Percentiles rank a stretch among this genome's conserved stretches.
Conservation (phyloP, 768 basidiomycete species). For the Neoboletus brunneissimus region DNA sequence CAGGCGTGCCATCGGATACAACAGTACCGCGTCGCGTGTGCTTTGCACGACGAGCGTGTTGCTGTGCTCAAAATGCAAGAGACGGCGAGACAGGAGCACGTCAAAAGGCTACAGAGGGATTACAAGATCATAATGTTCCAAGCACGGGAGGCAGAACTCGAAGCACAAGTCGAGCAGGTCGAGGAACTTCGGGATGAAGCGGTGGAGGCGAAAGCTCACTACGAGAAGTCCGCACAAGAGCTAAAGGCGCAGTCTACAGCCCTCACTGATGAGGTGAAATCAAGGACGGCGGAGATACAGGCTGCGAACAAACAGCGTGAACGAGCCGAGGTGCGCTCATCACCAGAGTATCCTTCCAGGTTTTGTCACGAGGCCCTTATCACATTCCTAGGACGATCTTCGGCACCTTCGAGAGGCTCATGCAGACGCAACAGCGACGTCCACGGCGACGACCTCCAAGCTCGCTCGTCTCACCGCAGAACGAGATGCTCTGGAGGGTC, state of each 20-base stretch:
- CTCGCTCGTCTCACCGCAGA: constrained; percentile 58
- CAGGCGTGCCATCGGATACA: constrained; percentile 62
- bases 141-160: constrained; percentile 57
- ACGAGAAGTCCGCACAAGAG: constrained; percentile 29
- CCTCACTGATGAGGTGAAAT: constrained; percentile 38
- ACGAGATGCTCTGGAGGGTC: constrained; percentile 53
- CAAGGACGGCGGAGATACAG: constrained; percentile 39
- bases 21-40: constrained; percentile 54
- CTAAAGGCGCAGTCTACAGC: constrained; percentile 32
- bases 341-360: not conserved
- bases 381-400: constrained; percentile 35
- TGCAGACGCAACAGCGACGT: constrained; percentile 46
- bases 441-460: constrained; percentile 46
- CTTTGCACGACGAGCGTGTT: constrained; percentile 52
- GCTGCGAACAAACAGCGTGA: constrained; percentile 43
- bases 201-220: constrained; percentile 12
- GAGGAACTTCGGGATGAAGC: constrained; percentile 44
- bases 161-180: constrained; percentile 49
- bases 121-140: constrained; percentile 67
- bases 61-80: constrained; percentile 55
- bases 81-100: constrained; percentile 51
- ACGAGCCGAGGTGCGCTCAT: constrained; percentile 42
- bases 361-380: not conserved
- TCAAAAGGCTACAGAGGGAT: constrained; percentile 61
- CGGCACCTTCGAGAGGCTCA: constrained; percentile 47